A percentile compares a stretch with the other conserved stretches of the same genome.
phyloP scores from a whole-genome alignment of 1,284 basidiomycete species.

The Ganoderma leucocontextum region DNA sequence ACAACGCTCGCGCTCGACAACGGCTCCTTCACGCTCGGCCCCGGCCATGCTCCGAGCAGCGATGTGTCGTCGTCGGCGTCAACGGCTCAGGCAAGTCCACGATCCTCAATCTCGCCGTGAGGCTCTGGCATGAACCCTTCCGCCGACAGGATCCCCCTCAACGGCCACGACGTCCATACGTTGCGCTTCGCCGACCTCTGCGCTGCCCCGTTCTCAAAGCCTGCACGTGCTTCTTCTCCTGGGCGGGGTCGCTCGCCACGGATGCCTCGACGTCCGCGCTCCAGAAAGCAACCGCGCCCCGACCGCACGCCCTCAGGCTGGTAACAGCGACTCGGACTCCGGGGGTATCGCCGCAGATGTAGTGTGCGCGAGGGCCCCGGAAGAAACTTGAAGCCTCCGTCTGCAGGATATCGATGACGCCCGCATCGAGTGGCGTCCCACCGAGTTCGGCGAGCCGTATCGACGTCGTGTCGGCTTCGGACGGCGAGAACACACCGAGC shows the following conservation, averaged over 20 bases:
- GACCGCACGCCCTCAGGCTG: conserved; percentile 52
- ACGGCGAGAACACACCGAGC: conserved; percentile 25
- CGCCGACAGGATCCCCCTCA: no score
- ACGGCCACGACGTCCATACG: no score
- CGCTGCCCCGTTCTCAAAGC: conserved; percentile 55
- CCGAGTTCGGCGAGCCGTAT: conserved; percentile 6
- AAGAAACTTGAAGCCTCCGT: conserved; percentile 36
- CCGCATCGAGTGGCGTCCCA: conserved; percentile 20
- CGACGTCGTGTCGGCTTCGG: conserved; percentile 38
- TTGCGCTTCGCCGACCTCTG: no score
- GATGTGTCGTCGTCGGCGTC: no score
- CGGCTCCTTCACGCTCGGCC: no score
- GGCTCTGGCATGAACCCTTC: no score
- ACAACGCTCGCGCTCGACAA: no score
- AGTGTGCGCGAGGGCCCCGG: conserved; percentile 40
- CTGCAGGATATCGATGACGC: conserved; percentile 38
- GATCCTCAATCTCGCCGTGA: no score
- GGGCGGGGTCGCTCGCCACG: conserved; percentile 48
- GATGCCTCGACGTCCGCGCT: conserved; percentile 70
- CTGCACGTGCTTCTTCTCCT: conserved; percentile 43
- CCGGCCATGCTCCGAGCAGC: no score
- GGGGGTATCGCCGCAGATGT: conserved; percentile 31
- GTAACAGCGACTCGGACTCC: conserved; percentile 65
- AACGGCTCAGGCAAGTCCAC: no score
- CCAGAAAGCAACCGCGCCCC: conserved; percentile 69